phyloP scores from a whole-genome alignment of 768 basidiomycete species.

The Kwoniella newhampshirensis region DNA sequence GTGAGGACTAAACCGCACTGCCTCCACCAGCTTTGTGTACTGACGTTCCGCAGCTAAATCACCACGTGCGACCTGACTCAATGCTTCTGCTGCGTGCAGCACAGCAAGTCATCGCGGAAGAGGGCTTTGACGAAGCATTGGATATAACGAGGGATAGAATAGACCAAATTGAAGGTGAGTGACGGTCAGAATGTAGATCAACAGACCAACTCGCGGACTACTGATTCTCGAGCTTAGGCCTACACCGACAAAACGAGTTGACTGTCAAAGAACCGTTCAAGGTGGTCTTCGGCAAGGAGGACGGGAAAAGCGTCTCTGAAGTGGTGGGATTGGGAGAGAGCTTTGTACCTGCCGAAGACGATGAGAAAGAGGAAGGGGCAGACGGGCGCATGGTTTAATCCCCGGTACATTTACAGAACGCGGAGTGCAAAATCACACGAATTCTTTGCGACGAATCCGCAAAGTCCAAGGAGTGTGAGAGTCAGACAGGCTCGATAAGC shows the following conservation, averaged over 20 bases:
- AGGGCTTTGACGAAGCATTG: constrained; percentile 76
- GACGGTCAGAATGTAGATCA: neutral
- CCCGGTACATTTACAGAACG: too few species aligned
- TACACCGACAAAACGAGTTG: constrained; percentile 52
- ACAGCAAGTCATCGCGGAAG: constrained; percentile 66
- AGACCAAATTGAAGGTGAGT: constrained; percentile 75
- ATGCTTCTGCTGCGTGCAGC: constrained; percentile 73
- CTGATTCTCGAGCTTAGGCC: constrained; percentile 27
- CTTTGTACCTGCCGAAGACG: constrained; percentile 60
- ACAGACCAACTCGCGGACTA: neutral
- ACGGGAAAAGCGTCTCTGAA: constrained; percentile 34
- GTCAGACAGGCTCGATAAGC: too few species aligned
- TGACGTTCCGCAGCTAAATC: constrained; percentile 59
- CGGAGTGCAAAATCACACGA: too few species aligned
- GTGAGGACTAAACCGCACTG: constrained; percentile 54
- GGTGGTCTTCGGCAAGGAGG: constrained; percentile 38
- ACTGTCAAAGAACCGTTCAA: constrained; percentile 52
- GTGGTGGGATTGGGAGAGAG: constrained; percentile 57
- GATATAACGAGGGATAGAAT: constrained; percentile 72
- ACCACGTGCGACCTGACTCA: constrained; percentile 77
- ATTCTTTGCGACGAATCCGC: too few species aligned
- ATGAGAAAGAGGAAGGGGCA: constrained; percentile 46
- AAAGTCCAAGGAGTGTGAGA: too few species aligned
- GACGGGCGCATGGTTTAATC: too few species aligned
- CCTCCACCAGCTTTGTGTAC: constrained; percentile 6